A percentile compares a stretch with the other conserved stretches of the same genome.
Conservation (phyloP, 2,329 filamentous ascomycete genomes). For the Alternaria rosae region DNA sequence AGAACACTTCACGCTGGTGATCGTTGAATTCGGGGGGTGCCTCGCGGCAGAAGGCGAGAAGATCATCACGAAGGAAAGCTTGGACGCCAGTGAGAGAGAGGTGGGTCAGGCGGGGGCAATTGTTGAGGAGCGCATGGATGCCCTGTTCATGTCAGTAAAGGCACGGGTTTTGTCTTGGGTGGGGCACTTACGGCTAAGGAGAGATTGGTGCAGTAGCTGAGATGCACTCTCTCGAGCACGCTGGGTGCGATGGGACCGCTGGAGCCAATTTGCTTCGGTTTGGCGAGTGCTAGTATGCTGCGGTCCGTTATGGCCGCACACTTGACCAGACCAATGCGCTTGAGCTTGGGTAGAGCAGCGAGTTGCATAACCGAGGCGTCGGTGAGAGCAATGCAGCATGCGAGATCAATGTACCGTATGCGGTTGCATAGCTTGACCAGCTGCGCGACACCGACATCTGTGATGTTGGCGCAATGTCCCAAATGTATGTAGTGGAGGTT, state of each 20-base stretch:
- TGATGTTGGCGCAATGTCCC: conserved; percentile 91
- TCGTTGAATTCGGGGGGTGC: conserved; percentile 94
- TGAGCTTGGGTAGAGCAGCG: conserved; percentile 87
- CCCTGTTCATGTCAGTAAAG: conserved; percentile 64
- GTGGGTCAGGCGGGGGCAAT: conserved; percentile 91
- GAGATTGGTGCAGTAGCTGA: conserved; percentile 91
- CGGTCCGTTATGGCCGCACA: conserved; percentile 88
- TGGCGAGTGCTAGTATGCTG: conserved; percentile 84
- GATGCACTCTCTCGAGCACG: conserved; percentile 86
- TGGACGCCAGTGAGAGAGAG: conserved; percentile 92
- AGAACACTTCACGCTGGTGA: conserved; percentile 94
- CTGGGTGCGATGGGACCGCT: conserved; percentile 68
- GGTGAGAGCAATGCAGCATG: conserved; percentile 90
- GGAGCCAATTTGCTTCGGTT: conserved; percentile 63
- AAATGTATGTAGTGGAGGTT: conserved; percentile 97
- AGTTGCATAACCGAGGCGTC: conserved; percentile 85
- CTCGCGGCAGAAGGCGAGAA: conserved; percentile 84
- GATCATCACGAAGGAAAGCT: conserved; percentile 84
- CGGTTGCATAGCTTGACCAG: conserved; percentile 87
- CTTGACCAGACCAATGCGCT: conserved; percentile 94
- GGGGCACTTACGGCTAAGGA: conserved; percentile 72
- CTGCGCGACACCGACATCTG: conserved; percentile 84
- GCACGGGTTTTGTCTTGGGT: not conserved
- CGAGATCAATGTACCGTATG: conserved; percentile 95
- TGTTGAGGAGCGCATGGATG: conserved; percentile 86